These are phyloP conservation scores for Fulvia fulva DNA, from an alignment of 2,329 filamentous ascomycete genomes.

Conservation along the genomic window DNA sequence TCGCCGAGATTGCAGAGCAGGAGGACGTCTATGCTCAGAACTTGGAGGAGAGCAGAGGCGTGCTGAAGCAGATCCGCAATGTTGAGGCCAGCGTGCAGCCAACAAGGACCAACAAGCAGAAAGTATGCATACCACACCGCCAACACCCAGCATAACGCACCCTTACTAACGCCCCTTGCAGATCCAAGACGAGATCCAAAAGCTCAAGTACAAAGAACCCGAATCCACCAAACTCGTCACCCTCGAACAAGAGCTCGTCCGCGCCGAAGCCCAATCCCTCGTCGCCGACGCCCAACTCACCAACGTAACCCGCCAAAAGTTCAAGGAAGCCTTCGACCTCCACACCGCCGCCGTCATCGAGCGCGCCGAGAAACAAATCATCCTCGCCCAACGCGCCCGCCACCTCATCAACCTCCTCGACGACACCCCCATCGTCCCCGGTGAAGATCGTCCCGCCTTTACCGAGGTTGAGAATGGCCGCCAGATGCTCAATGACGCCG, in stretches of 20 bases:
- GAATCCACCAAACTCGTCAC: conserved; percentile 74
- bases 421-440: conserved; percentile 83
- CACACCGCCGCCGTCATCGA: conserved; percentile 91
- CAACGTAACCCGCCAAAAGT: conserved; percentile 91
- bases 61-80: conserved; percentile 90
- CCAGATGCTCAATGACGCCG: conserved; percentile 86
- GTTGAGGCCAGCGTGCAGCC: conserved; percentile 95
- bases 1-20: conserved; percentile 90
- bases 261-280: conserved; percentile 90
- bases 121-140: conserved; percentile 43
- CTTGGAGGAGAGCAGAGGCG: conserved; percentile 75
- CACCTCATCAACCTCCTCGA: conserved; percentile 81
- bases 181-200: conserved; percentile 87
- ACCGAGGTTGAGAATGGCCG: conserved; percentile 63
- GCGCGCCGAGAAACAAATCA: conserved; percentile 92
- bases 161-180: conserved; percentile 21
- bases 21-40: conserved; percentile 84
- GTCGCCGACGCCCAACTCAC: conserved; percentile 95
- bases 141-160: neutral
- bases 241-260: conserved; percentile 92
- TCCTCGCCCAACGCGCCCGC: conserved; percentile 85
- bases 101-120: conserved; percentile 77
- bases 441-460: conserved; percentile 70
- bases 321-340: conserved; percentile 88
- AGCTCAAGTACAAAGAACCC: conserved; percentile 88